Conservation (phyloP, 2,329 filamentous ascomycete genomes). For the Scolecobasidium constrictum region DNA sequence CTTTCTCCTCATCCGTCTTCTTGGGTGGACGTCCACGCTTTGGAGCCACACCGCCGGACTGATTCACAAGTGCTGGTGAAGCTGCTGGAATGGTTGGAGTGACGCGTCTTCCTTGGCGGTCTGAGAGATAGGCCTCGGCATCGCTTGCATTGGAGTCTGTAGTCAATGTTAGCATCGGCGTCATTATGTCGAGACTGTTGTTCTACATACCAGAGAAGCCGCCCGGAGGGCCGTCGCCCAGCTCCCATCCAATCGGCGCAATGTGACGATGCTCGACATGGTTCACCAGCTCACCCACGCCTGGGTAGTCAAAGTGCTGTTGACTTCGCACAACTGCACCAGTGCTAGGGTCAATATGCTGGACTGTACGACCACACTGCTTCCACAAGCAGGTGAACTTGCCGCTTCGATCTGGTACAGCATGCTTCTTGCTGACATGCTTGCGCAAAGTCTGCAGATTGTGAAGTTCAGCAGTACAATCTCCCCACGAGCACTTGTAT, state of each 20-base stretch:
- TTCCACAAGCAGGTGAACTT: conserved; percentile 36
- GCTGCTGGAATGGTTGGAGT: conserved; percentile 29
- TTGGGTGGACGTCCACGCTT: conserved; percentile 15
- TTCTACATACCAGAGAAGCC: conserved; percentile 43
- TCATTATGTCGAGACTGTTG: background rate
- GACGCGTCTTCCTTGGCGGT: conserved; percentile 33
- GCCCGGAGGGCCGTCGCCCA: conserved; percentile 48
- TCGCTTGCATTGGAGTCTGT: conserved; percentile 16
- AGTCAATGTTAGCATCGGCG: background rate
- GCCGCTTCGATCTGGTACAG: conserved; percentile 22
- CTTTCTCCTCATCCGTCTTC: conserved; percentile 33
- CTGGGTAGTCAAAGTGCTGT: conserved; percentile 21
- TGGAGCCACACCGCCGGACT: background rate
- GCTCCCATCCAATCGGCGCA: conserved; percentile 41
- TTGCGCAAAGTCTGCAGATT: conserved; percentile 49
- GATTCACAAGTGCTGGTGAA: background rate
- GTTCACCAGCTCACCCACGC: conserved; percentile 31
- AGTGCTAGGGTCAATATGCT: conserved; percentile 16
- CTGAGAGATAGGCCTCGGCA: conserved; percentile 38
- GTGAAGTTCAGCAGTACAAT: conserved; percentile 48
- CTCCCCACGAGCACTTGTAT: conserved; percentile 48
- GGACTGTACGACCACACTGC: conserved; percentile 24
- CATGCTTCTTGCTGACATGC: conserved; percentile 48
- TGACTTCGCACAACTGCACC: conserved; percentile 16
- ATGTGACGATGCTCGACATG: conserved; percentile 45